phyloP scores from a whole-genome alignment of 257 asterid species.

The Asclepias syriaca region DNA sequence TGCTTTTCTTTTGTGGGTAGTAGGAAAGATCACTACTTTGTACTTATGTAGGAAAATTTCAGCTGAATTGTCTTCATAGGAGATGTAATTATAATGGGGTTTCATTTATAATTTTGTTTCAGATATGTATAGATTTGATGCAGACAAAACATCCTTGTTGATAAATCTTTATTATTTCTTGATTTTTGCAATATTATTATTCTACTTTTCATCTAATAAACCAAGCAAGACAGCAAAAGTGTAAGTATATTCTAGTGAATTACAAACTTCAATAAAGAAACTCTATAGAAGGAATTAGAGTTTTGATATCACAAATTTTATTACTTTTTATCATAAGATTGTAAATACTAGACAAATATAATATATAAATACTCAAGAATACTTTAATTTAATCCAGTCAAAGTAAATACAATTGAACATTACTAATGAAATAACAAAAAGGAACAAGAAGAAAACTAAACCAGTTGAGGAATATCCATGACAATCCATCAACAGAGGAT shows the following conservation, averaged over 20 bases:
- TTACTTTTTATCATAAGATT: no score
- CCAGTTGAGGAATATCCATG: neutral
- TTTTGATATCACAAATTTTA: no score
- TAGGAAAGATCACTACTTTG: neutral
- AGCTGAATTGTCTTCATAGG: neutral
- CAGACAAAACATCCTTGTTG: neutral
- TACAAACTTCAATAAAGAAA: no score
- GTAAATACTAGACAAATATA: no score
- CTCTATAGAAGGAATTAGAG: no score
- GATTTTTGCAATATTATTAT: neutral
- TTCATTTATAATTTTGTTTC: neutral
- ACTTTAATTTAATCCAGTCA: no score
- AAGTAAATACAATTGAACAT: no score
- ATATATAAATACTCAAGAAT: no score
- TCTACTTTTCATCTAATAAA: no score
- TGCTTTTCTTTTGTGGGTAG: neutral
- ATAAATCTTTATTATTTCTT: neutral
- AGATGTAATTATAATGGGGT: neutral
- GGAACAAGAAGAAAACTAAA: neutral
- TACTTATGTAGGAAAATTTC: slow-evolving; percentile 9
- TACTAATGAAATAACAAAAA: no score
- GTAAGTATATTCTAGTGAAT: no score
- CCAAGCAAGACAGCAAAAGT: no score
- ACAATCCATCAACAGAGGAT: neutral
- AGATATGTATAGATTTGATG: slow-evolving; percentile 1